These are phyloP conservation scores for Colletotrichum destructivum DNA, from an alignment of 2,329 filamentous ascomycete genomes.

Conservation along the genomic window DNA sequence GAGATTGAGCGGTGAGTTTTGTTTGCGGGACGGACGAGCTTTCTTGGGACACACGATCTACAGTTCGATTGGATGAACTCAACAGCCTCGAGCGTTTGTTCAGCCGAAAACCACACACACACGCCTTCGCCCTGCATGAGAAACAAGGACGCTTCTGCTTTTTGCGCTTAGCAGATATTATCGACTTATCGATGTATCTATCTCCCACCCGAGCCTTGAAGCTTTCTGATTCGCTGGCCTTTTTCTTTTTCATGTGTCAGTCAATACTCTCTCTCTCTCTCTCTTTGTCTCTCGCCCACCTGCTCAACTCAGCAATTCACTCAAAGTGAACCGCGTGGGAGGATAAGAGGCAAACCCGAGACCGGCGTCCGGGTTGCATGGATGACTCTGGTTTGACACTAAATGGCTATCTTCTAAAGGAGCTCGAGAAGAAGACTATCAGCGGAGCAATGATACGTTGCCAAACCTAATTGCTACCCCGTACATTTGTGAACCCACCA, in stretches of 20 bases:
- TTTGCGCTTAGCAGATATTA: conserved; percentile 25
- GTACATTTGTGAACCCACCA: conserved; percentile 16
- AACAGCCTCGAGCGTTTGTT: conserved; percentile 6
- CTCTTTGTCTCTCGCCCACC: too few species aligned
- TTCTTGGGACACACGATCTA: not conserved
- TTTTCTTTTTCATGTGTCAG: conserved; percentile 11
- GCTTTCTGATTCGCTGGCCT: conserved; percentile 24
- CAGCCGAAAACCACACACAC: not conserved
- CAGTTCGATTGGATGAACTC: conserved; percentile 29
- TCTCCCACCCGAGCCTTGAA: not conserved
- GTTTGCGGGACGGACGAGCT: not conserved
- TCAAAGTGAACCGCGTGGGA: too few species aligned
- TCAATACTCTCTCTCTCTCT: too few species aligned
- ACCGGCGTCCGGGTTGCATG: not conserved
- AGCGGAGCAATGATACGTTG: conserved; percentile 14
- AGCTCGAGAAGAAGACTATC: not conserved
- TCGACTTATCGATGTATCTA: conserved; percentile 20
- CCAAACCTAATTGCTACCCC: conserved; percentile 21
- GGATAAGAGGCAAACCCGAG: conserved; percentile 15
- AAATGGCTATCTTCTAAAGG: conserved; percentile 14
- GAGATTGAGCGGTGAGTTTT: not conserved
- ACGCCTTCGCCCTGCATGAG: not conserved
- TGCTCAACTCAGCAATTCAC: not conserved
- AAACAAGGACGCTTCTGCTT: not conserved
- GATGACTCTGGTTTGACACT: conserved; percentile 15